Percentiles rank a stretch among this genome's conserved stretches.
Evolutionary conservation across 805 yeast genomes (phyloP).

Genomic region (Pichia paraexigua): DNA sequence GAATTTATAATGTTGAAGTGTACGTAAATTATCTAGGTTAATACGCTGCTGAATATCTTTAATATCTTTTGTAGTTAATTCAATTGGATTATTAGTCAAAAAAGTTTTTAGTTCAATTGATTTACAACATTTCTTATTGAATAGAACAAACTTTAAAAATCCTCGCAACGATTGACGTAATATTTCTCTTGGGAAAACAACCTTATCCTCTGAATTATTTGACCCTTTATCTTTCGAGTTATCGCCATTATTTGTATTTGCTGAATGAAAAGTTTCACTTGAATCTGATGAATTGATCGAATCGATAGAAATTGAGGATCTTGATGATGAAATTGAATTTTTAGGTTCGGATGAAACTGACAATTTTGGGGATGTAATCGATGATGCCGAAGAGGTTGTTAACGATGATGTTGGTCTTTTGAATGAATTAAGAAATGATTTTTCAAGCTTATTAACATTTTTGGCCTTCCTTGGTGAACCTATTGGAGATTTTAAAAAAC

Average conservation of each 20-base stretch:
- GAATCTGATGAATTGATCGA: conserved; percentile 5
- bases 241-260: not conserved
- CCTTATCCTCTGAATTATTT: conserved; percentile 1
- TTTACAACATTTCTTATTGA: conserved; percentile 47
- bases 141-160: conserved; percentile 48
- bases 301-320: not conserved
- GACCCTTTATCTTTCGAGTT: not conserved
- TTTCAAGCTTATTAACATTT: conserved; percentile 2
- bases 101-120: conserved; percentile 48
- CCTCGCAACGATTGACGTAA: conserved; percentile 72
- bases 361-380: not conserved
- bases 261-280: conserved; percentile 1
- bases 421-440: conserved; percentile 5
- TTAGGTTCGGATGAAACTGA: not conserved
- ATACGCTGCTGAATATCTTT: conserved; percentile 52
- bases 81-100: conserved; percentile 29
- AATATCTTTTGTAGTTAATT: conserved; percentile 35
- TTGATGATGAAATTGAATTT: not conserved
- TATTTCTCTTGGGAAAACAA: conserved; percentile 57
- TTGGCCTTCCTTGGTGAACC: conserved; percentile 1
- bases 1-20: conserved; percentile 60
- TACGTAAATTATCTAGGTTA: conserved; percentile 49
- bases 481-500: conserved; percentile 5
- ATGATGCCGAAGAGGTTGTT: not conserved
- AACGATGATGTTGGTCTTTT: conserved; percentile 1